These are phyloP conservation scores for Leccinum obscurum DNA, from an alignment of 768 basidiomycete genomes.

Conservation along the genomic window DNA sequence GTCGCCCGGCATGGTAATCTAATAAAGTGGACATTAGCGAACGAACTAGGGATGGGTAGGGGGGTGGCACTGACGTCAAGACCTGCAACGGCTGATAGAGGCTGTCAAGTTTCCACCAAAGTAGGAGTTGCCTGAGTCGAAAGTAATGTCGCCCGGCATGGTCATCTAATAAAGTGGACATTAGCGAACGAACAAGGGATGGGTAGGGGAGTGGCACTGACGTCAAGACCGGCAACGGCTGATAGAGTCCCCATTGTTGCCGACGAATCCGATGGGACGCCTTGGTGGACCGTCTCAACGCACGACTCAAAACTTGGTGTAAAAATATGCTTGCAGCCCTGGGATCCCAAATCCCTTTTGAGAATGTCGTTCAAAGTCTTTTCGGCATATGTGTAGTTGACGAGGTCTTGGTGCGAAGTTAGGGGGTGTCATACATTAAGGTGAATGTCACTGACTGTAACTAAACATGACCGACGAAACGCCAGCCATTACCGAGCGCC, in stretches of 20 bases:
- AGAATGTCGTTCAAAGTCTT: slow-evolving; percentile 59
- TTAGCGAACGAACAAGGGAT: slow-evolving; percentile 1
- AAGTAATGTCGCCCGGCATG: slow-evolving; percentile 63
- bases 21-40: no score
- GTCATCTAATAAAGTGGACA: slow-evolving; percentile 51
- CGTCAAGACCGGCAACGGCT: slow-evolving; percentile 63
- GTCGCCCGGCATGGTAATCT: no score
- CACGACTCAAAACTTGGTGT: not conserved
- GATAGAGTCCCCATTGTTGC: slow-evolving; percentile 55
- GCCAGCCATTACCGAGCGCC: slow-evolving; percentile 64
- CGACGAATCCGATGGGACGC: slow-evolving; percentile 62
- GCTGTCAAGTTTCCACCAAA: slow-evolving; percentile 40
- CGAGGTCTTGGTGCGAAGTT: slow-evolving; percentile 39
- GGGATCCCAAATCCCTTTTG: slow-evolving; percentile 67
- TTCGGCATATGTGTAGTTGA: slow-evolving; percentile 59
- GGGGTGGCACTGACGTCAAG: no score
- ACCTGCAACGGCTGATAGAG: no score
- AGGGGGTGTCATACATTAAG: no score
- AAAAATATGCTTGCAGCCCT: slow-evolving; percentile 52
- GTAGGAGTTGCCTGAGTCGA: slow-evolving; percentile 31
- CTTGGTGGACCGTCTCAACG: slow-evolving; percentile 27
- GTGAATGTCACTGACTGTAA: no score
- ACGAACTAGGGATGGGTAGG: no score
- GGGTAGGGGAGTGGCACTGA: slow-evolving; percentile 32
- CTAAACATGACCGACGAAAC: no score